Percentiles rank a stretch among this genome's conserved stretches.
phyloP scores from a whole-genome alignment of 495 filamentous ascomycete species.

The Penicillium paxilli region DNA sequence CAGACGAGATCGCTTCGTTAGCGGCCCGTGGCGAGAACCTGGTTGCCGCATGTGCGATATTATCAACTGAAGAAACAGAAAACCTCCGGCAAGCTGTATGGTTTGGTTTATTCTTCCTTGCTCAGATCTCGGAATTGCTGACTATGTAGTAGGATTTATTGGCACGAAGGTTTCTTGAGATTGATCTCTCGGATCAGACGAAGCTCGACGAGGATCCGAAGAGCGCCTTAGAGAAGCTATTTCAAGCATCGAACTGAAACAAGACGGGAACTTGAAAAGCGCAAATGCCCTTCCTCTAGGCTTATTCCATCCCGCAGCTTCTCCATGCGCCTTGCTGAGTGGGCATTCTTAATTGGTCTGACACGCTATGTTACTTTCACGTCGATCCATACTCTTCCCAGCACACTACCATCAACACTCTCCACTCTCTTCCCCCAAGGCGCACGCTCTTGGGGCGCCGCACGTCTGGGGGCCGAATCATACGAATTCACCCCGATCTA shows the following conservation, averaged over 20 bases:
- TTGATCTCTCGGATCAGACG: constrained; percentile 23
- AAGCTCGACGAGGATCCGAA: constrained; percentile 6
- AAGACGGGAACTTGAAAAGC: neutral
- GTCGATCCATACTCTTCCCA: constrained; percentile 14
- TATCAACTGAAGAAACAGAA: constrained; percentile 59
- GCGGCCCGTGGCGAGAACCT: constrained; percentile 73
- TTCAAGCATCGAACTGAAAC: constrained; percentile 12
- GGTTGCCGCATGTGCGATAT: constrained; percentile 63
- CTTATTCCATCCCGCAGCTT: neutral
- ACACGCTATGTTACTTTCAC: neutral
- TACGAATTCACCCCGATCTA: constrained; percentile 8
- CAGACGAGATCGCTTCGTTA: constrained; percentile 71
- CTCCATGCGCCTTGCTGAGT: neutral
- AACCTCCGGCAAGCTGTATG: constrained; percentile 64
- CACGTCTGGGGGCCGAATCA: neutral
- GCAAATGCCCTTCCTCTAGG: neutral
- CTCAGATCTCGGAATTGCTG: neutral
- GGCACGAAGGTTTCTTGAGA: constrained; percentile 34
- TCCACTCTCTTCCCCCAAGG: neutral
- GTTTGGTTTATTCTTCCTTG: neutral
- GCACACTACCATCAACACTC: neutral
- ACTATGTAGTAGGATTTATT: constrained; percentile 27
- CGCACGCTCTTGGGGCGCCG: neutral
- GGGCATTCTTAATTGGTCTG: constrained; percentile 3
- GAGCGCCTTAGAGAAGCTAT: constrained; percentile 22